Evolutionary conservation across 2,329 filamentous ascomycete species (phyloP), one percentile per base, ranked within the genome.

Genomic region (Apiospora phragmitis): DNA sequence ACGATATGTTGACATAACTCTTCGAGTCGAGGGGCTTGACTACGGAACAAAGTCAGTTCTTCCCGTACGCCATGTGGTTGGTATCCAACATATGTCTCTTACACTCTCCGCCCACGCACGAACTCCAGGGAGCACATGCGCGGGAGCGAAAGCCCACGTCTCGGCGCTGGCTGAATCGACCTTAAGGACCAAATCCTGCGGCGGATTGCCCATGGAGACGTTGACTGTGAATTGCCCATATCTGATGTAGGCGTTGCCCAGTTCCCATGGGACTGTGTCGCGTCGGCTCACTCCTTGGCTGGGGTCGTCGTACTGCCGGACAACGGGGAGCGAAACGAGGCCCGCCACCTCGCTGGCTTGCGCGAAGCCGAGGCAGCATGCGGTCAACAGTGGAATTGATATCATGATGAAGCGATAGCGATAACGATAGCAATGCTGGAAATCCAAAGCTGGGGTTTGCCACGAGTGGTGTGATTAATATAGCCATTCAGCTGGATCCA

Each of bases 121-220:
- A 49, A 42, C 49, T 38, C 26, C 21, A 41, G 7, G 16, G 5
- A 41, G 18, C 14, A 59, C 68, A 69, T 1, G 68, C 43, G 42
- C 42, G 32, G 32, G 32, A 12, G 49, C 68, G 11, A 69, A 69
- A 35, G 45, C 49, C 68, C 68, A 69, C 11, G 68, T 59, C 16
- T 69, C 68, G 14, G 68, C 68, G 16, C 47, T 69, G 38, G 68
- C 68, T 21, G 68, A 59, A 41, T 69, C 68, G 49, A 69, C 55
- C 49, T 69, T 69, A 26, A 69, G 47, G 42, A 55, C 55, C 32
- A 69, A 18, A 49, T 49, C 47, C 49, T 69, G 68, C 42, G 68
- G 32, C 26, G 68, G 68, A 18, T 47, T 69, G n/a, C 68, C 68
- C 38, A 69, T 42, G 14, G 68, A 69, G 12, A 69, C n/a, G n/a